Evolutionary conservation across 805 yeast genomes (phyloP).

Genomic region (Lipomyces mesembrius): DNA sequence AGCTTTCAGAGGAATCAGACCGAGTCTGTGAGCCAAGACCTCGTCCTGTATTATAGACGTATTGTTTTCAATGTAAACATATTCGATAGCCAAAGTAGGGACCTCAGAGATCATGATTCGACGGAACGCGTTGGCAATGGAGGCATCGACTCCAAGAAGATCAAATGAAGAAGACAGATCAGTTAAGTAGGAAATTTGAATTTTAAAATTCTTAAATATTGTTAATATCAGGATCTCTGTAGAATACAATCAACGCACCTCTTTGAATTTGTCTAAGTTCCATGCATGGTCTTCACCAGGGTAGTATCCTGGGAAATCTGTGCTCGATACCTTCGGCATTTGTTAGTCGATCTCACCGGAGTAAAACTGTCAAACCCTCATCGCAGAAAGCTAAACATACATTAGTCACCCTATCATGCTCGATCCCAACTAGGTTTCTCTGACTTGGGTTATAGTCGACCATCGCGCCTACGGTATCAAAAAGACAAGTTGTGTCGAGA

Average conservation of each 20-base stretch:
- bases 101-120: constrained; percentile 97
- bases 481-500: neutral
- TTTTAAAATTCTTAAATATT: constrained; percentile 54
- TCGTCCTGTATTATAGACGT: constrained; percentile 98
- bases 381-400: constrained; percentile 41
- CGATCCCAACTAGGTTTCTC: constrained; percentile 75
- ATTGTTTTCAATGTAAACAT: constrained; percentile 86
- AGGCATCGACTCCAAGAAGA: constrained; percentile 82
- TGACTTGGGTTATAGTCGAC: constrained; percentile 18
- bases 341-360: constrained; percentile 6
- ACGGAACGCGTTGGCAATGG: constrained; percentile 94
- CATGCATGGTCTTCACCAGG: constrained; percentile 70
- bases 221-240: neutral
- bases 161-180: constrained; percentile 76
- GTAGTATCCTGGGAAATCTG: constrained; percentile 89
- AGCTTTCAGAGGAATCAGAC: constrained; percentile 84
- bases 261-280: constrained; percentile 80
- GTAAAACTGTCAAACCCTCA: neutral
- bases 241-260: constrained; percentile 38
- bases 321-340: constrained; percentile 58
- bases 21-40: constrained; percentile 93
- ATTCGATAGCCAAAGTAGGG: constrained; percentile 94
- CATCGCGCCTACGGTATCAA: neutral
- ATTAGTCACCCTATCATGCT: constrained; percentile 88
- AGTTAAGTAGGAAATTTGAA: constrained; percentile 67